Evolutionary conservation across 345 rosid species (phyloP).

Genomic region (Populus alba): DNA sequence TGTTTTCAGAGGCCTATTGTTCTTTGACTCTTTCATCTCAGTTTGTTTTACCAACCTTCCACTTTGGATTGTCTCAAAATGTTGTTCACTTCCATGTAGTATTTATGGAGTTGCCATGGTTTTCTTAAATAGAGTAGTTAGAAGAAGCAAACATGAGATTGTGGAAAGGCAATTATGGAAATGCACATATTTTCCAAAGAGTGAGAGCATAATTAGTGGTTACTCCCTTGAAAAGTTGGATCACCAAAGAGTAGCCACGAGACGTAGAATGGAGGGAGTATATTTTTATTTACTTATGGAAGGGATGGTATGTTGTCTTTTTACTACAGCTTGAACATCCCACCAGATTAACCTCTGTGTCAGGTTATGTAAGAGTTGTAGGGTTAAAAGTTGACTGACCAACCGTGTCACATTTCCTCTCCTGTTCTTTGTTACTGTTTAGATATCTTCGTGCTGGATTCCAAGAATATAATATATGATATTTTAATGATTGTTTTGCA

Average conservation of each 20-base stretch:
- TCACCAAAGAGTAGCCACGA: no score
- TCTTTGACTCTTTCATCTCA: no score
- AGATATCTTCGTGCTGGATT: not conserved
- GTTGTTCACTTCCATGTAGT: not conserved
- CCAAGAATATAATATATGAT: not conserved
- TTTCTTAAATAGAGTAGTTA: not conserved
- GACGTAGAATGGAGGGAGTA: not conserved
- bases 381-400: not conserved
- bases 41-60: not conserved
- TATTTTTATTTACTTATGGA: not conserved
- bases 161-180: not conserved
- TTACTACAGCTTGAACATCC: not conserved
- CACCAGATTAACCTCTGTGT: not conserved
- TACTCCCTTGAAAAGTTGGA: not conserved
- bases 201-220: not conserved
- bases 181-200: not conserved
- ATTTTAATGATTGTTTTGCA: conserved; percentile 29
- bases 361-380: not conserved
- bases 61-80: not conserved
- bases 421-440: not conserved
- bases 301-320: no score
- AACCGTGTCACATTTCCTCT: not conserved
- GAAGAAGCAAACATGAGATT: not conserved
- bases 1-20: not conserved
- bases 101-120: not conserved